Evolutionary conservation across 441 rosid species (phyloP).

Genomic region (Viola pubescens): DNA sequence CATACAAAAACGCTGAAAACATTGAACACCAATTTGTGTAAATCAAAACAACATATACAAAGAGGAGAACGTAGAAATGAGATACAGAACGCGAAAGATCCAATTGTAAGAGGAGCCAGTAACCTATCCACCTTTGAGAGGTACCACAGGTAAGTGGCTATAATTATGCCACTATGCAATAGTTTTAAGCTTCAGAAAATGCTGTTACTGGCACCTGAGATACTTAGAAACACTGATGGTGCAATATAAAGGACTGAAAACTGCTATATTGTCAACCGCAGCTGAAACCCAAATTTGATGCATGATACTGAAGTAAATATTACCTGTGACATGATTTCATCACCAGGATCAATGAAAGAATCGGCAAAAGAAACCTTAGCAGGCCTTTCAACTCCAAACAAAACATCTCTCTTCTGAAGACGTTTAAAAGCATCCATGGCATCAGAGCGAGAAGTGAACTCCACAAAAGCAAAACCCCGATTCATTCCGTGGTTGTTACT

Average conservation of each 20-base stretch:
- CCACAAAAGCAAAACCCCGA: slow-evolving; percentile 96
- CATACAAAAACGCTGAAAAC: too few species aligned
- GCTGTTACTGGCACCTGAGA: neutral
- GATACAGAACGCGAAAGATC: too few species aligned
- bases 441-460: slow-evolving; percentile 83
- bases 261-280: slow-evolving; percentile 7
- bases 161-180: too few species aligned
- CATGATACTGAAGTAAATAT: slow-evolving; percentile 21
- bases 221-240: neutral
- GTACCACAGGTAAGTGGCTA: neutral
- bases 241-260: neutral
- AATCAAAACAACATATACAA: too few species aligned
- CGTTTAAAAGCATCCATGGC: slow-evolving; percentile 90
- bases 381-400: slow-evolving; percentile 92
- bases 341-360: slow-evolving; percentile 88
- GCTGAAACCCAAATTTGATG: slow-evolving; percentile 13
- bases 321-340: slow-evolving; percentile 97
- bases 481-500: slow-evolving; percentile 77
- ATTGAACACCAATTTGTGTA: too few species aligned
- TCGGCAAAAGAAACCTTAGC: slow-evolving; percentile 96
- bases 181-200: neutral
- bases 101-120: too few species aligned
- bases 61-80: too few species aligned
- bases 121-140: neutral
- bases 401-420: slow-evolving; percentile 80